Percentiles rank a stretch among this genome's conserved stretches.
Evolutionary conservation across 2,329 filamentous ascomycete genomes (phyloP).

Genomic region (Hymenoscyphus linearis): DNA sequence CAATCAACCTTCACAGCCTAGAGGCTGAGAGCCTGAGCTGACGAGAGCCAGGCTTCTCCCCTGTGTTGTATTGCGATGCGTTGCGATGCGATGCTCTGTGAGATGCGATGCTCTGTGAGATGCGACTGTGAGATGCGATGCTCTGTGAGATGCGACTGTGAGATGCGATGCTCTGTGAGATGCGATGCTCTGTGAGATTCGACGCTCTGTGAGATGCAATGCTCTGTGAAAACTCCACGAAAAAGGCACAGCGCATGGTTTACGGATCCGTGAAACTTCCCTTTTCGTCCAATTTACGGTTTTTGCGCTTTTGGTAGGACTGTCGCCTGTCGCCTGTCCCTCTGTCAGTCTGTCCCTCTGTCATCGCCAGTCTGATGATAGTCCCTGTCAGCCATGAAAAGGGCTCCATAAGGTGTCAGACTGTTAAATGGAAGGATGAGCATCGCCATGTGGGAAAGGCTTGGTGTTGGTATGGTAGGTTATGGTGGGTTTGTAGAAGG

Average conservation of each 20-base stretch:
- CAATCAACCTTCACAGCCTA: background rate
- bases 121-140: too few relatives aligned
- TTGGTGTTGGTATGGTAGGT: too few relatives aligned
- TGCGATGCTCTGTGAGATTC: too few relatives aligned
- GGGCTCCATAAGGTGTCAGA: background rate
- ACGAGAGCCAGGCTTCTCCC: background rate
- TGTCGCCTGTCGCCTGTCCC: background rate
- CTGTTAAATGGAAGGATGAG: too few relatives aligned
- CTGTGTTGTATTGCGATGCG: too few relatives aligned
- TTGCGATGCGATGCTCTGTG: constrained; percentile 1
- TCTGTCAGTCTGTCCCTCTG: background rate
- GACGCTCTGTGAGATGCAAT: constrained; percentile 1
- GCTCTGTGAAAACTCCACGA: constrained; percentile 3
- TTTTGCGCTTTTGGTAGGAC: background rate
- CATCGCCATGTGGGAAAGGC: background rate
- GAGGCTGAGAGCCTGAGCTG: background rate
- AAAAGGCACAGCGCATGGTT: constrained; percentile 6
- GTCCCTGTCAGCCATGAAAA: background rate
- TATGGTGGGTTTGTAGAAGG: too few relatives aligned
- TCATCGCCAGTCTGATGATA: background rate
- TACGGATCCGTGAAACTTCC: background rate
- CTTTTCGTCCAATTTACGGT: background rate
- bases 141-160: too few relatives aligned
- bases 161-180: too few relatives aligned
- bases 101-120: too few relatives aligned